Conservation (phyloP, 495 filamentous ascomycete species). For the Elasticomyces elasticus region DNA sequence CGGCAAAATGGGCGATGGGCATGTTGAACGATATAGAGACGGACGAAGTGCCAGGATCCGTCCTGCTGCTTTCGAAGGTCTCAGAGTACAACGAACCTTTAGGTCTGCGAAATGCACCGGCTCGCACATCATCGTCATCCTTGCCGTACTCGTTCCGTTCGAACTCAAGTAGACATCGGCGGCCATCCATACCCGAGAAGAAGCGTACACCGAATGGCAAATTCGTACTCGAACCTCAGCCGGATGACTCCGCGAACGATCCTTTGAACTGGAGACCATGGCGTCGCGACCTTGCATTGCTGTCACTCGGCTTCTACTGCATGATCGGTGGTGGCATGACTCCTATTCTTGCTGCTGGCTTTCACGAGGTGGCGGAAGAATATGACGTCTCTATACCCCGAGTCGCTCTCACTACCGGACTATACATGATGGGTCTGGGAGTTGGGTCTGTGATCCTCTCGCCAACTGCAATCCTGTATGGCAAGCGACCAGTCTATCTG, state of each 20-base stretch:
- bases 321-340: conserved; percentile 92
- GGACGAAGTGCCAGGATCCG: conserved; percentile 84
- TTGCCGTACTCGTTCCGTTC: conserved; percentile 45
- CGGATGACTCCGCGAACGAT: conserved; percentile 82
- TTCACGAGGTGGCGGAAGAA: conserved; percentile 63
- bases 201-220: conserved; percentile 75
- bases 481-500: conserved; percentile 88
- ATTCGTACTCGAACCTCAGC: conserved; percentile 85
- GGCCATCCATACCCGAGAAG: conserved; percentile 37
- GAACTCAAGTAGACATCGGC: conserved; percentile 21
- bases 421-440: conserved; percentile 93
- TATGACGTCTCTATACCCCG: conserved; percentile 61
- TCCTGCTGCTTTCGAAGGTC: conserved; percentile 58
- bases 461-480: conserved; percentile 83
- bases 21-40: conserved; percentile 75
- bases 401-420: conserved; percentile 81
- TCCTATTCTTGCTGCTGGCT: conserved; percentile 81
- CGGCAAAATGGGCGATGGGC: conserved; percentile 60
- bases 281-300: conserved; percentile 69
- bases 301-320: conserved; percentile 83
- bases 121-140: conserved; percentile 67
- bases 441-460: conserved; percentile 74
- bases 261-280: conserved; percentile 86
- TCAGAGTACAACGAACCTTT: conserved; percentile 70
- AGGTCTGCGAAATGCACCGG: conserved; percentile 64